Evolutionary conservation across 768 basidiomycete species (phyloP).

Genomic region (Kwoniella sp.): DNA sequence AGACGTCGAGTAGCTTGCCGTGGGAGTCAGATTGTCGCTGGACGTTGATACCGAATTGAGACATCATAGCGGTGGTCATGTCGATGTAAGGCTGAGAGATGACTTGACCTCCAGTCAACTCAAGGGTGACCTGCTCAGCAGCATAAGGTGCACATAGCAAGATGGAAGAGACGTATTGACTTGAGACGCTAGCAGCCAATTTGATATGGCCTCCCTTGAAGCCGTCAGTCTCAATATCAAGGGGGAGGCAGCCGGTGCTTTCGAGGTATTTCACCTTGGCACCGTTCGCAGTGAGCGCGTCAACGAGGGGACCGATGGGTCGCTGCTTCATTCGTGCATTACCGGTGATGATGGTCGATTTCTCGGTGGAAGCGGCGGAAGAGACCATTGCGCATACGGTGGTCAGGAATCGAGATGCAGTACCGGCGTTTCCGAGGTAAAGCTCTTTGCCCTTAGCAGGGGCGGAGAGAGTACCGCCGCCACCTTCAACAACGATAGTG

Average conservation of each 20-base stretch:
- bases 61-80: conserved; percentile 99
- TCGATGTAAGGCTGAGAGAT: conserved; percentile 99
- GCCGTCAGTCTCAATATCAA: conserved; percentile 69
- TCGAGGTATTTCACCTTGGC: conserved; percentile 77
- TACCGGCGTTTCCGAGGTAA: conserved; percentile 96
- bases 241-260: conserved; percentile 77
- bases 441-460: conserved; percentile 81
- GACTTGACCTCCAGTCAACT: conserved; percentile 89
- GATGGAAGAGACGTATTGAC: conserved; percentile 97
- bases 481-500: conserved; percentile 87
- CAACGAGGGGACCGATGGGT: conserved; percentile 91
- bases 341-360: conserved; percentile 80
- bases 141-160: conserved; percentile 96
- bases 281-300: conserved; percentile 80
- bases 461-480: conserved; percentile 72
- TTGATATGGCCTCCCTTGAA: conserved; percentile 78
- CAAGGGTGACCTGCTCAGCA: conserved; percentile 73
- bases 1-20: conserved; percentile 72
- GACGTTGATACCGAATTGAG: conserved; percentile 80
- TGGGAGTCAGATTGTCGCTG: conserved; percentile 66
- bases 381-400: conserved; percentile 87
- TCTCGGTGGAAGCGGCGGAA: conserved; percentile 37
- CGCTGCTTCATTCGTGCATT: conserved; percentile 99
- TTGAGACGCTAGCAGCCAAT: conserved; percentile 90
- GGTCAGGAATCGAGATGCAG: conserved; percentile 94